These are phyloP conservation scores for Diaporthe ilicicola DNA, from an alignment of 2,329 filamentous ascomycete genomes.

Conservation along the genomic window DNA sequence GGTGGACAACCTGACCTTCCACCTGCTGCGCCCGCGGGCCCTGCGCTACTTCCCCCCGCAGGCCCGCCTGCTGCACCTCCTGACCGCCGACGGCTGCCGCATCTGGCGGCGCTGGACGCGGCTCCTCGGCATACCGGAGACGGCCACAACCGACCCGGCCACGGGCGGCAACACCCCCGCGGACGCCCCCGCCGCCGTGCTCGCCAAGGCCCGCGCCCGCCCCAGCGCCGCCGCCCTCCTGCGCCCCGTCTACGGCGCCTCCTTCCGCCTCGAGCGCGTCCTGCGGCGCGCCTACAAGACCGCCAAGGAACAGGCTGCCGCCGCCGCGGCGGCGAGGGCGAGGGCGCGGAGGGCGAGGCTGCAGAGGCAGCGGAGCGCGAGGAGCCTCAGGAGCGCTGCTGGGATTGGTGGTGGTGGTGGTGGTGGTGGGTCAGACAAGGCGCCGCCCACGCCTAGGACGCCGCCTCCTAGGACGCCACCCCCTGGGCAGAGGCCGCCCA, in stretches of 20 bases:
- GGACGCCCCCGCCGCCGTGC: constrained; percentile 36
- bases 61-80: constrained; percentile 36
- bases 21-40: constrained; percentile 41
- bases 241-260: constrained; percentile 42
- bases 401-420: not conserved
- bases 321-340: not conserved
- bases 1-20: constrained; percentile 43
- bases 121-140: constrained; percentile 37
- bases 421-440: not conserved
- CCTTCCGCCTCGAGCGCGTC: constrained; percentile 42
- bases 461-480: not conserved
- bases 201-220: constrained; percentile 33
- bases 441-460: not conserved
- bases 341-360: not conserved
- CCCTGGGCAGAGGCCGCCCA: not conserved
- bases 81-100: constrained; percentile 40
- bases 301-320: constrained; percentile 27
- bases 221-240: constrained; percentile 36
- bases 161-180: not conserved
- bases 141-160: not conserved
- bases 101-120: constrained; percentile 46
- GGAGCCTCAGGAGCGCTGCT: not conserved
- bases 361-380: not conserved
- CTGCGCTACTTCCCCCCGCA: constrained; percentile 46
- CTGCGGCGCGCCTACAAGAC: constrained; percentile 39